Percentiles rank a stretch among this genome's conserved stretches.
phyloP scores from a whole-genome alignment of 2,329 filamentous ascomycete species.

The Ceratocystis huliohia region DNA sequence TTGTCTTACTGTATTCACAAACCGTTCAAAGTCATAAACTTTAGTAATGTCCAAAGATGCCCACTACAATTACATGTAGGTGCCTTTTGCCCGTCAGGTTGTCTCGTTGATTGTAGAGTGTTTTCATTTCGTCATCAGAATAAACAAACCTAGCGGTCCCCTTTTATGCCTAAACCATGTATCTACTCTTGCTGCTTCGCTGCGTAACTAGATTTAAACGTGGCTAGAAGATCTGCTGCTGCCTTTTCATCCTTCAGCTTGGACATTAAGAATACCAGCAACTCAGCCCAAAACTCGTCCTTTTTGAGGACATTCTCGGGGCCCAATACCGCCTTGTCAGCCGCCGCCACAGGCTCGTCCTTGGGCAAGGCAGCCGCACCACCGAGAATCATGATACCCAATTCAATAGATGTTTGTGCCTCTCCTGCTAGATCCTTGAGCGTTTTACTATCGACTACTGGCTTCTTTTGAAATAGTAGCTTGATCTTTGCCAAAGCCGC shows the following conservation, averaged over 20 bases:
- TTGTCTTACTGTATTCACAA: too few species aligned
- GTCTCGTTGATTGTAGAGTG: background rate
- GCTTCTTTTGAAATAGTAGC: conserved; percentile 77
- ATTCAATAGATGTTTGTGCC: conserved; percentile 45
- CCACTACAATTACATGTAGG: too few species aligned
- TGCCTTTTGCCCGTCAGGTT: background rate
- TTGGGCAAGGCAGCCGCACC: conserved; percentile 39
- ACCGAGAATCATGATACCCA: conserved; percentile 79
- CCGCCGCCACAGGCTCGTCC: conserved; percentile 28
- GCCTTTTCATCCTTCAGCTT: conserved; percentile 57
- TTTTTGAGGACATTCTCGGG: conserved; percentile 49
- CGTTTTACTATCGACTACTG: conserved; percentile 62
- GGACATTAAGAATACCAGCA: conserved; percentile 68
- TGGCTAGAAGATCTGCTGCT: conserved; percentile 49
- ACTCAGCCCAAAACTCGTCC: conserved; percentile 73
- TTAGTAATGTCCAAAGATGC: too few species aligned
- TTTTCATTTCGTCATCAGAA: conserved; percentile 2
- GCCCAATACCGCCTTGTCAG: conserved; percentile 23
- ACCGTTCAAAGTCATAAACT: too few species aligned
- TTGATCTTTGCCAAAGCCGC: conserved; percentile 69
- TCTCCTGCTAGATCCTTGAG: conserved; percentile 57
- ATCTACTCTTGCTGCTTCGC: conserved; percentile 28
- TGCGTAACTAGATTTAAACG: conserved; percentile 64
- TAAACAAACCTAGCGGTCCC: background rate
- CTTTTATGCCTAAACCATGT: background rate